Evolutionary conservation across 2,329 filamentous ascomycete species (phyloP), one percentile per base, ranked within the genome.

Genomic region (Cryoendolithus antarcticus): DNA sequence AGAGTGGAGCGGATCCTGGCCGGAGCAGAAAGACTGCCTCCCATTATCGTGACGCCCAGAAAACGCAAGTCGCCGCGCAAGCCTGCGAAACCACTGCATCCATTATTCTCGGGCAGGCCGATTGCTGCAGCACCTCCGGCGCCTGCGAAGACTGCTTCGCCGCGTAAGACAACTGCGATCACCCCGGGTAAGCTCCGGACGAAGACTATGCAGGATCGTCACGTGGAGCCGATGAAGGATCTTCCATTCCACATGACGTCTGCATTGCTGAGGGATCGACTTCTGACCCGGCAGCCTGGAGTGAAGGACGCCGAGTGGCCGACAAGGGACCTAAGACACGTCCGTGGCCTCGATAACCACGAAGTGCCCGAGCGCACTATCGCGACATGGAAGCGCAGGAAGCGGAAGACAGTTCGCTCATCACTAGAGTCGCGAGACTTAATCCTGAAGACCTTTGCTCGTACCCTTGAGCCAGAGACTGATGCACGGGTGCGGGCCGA

Each of bases 301-400:
- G 69, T 78, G 6, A 64, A 67, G 45, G 69, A 82, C 39, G 73
- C 83, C 3, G 66, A 75, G n/a, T 91, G 83, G 80, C 85, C 84
- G 30, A 71, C 74, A 35, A 68, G 70, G 45, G 80, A 67, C 5
- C 75, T 75, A 54, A 61, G 69, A 1, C 82, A 86, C 56, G 61
- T 86, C 31, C 72, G 78, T 39, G 77, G 72, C 15, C 12, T 37
- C 12, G 39, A 37, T 3, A 30, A 57, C 33, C 3, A 8, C 7
- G 24, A 27, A 8, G 2, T 6, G 2, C 6, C 7, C 7, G 24
- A 27, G 6, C 24, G 24, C 6, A 27, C 24, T 27, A 4, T 4
- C 2, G 24, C 24, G 6, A 27, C 7, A 8, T 27, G 24, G 24
- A 27, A 27, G 24, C 45, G 47, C 31, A 61, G 56, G 31, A 69